Percentiles rank a stretch among this genome's conserved stretches.
Conservation (phyloP, 2,329 filamentous ascomycete species). For the Fonsecaea pedrosoi region DNA sequence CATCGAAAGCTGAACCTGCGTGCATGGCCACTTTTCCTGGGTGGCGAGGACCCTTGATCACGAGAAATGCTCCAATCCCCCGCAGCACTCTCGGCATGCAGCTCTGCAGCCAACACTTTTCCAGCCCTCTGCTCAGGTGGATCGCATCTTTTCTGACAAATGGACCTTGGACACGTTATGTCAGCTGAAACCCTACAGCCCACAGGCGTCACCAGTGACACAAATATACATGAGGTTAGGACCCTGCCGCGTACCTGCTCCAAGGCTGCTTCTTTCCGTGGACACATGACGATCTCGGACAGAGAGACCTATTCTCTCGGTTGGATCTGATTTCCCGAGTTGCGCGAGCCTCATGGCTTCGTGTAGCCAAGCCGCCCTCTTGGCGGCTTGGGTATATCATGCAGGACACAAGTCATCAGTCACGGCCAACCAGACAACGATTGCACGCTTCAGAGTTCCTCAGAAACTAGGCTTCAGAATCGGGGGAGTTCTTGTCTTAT, state of each 20-base stretch:
- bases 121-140: neutral
- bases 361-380: neutral
- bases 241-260: neutral
- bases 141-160: constrained; percentile 8
- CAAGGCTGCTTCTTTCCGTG: neutral
- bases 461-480: neutral
- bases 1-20: neutral
- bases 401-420: neutral
- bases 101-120: neutral
- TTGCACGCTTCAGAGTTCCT: neutral
- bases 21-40: neutral
- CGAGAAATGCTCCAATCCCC: neutral
- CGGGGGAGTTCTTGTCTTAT: neutral
- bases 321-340: constrained; percentile 4
- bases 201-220: neutral
- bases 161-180: constrained; percentile 6
- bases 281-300: neutral
- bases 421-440: neutral
- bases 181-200: constrained; percentile 3
- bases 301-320: neutral
- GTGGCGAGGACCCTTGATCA: neutral
- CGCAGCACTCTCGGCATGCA: neutral
- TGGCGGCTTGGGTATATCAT: neutral
- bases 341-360: neutral
- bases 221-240: neutral